These are phyloP conservation scores for Phlebiopsis flavidoalba DNA, from an alignment of 768 basidiomycete species.

Conservation along the genomic window DNA sequence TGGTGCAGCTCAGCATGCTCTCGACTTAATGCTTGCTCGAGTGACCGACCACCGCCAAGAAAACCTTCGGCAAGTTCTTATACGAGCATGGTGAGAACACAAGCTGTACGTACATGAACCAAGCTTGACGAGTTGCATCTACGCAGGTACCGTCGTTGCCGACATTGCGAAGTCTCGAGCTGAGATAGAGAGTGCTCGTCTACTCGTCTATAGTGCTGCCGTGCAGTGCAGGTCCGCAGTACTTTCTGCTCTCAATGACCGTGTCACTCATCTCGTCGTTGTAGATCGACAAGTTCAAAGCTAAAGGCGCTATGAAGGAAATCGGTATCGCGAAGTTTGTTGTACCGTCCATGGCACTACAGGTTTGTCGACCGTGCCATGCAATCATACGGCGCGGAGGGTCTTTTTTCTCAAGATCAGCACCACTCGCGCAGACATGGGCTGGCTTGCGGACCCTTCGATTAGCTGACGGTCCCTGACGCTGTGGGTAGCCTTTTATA, in stretches of 20 bases:
- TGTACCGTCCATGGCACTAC: slow-evolving; percentile 85
- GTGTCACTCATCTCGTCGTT: not conserved
- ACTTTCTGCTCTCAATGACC: slow-evolving; percentile 25
- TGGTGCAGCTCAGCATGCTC: slow-evolving; percentile 76
- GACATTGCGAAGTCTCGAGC: slow-evolving; percentile 91
- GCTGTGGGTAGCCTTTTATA: slow-evolving; percentile 41
- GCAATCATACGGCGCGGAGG: slow-evolving; percentile 95
- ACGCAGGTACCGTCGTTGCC: slow-evolving; percentile 74
- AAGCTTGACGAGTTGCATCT: not conserved
- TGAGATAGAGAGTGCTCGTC: slow-evolving; percentile 83
- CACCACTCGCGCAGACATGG: slow-evolving; percentile 72
- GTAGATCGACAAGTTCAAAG: slow-evolving; percentile 84
- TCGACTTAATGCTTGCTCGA: slow-evolving; percentile 85
- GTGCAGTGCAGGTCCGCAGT: slow-evolving; percentile 55
- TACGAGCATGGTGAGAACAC: slow-evolving; percentile 74
- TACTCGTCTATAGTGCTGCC: slow-evolving; percentile 91
- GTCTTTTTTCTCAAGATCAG: slow-evolving; percentile 88
- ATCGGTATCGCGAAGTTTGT: slow-evolving; percentile 99
- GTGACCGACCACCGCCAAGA: slow-evolving; percentile 88
- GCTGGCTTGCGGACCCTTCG: slow-evolving; percentile 83
- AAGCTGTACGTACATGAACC: not conserved
- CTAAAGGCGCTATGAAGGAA: slow-evolving; percentile 95
- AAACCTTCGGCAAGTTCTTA: slow-evolving; percentile 91
- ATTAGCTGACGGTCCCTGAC: slow-evolving; percentile 82
- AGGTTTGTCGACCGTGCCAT: slow-evolving; percentile 93